Base-by-base conservation (phyloP, 768 basidiomycete species). In the Sporobolomyces roseus region DNA sequence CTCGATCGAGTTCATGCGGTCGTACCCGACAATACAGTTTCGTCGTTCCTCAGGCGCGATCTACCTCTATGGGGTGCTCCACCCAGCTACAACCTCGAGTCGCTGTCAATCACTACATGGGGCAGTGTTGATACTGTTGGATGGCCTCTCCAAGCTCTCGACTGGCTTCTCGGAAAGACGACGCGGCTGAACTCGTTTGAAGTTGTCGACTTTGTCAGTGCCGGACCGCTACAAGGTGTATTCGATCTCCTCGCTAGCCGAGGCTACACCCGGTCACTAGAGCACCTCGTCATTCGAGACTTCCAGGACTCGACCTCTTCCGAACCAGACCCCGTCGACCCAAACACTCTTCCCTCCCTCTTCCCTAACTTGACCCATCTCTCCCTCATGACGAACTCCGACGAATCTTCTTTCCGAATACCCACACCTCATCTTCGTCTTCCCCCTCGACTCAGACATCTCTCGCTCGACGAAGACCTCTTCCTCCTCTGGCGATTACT, bases 391-490 rank as follows among this genome's bases (percentile, higher is more conserved):
- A 41, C 56, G 25, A 52, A 65, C 55, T 54, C 48, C 48, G 45
- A 56, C 29, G 65, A 67, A 29, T 38, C 60, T 10, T 33, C 35
- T 19, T 55, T 61, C 60, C 10, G 0, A 2, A 7, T 13, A 1
- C 53, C 48, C 9, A 8, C 8, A 1, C 54, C 54, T 1, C 17
- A 30, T 30, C 41, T 63, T 4, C 9, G 25, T 14, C 52, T 56
- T 0, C 60, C 60, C 9, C 46, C 53, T 2, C 2, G 4, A 2
- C 48, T 68, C 12, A 53, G 53, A 7, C 8, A 12, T 9, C 54
- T 68, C 35, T 36, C 43, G 21, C 36, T 68, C 30, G 38, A 68
- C 55, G 61, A 62, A 21, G 48, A 45, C 10, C 52, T 51, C n/a
- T 45, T 62, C 49, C 54, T 43, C 32, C 23, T 16, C 8, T 63